Conservation (phyloP, 2,329 filamentous ascomycete species). For the Pseudogymnoascus sp. region DNA sequence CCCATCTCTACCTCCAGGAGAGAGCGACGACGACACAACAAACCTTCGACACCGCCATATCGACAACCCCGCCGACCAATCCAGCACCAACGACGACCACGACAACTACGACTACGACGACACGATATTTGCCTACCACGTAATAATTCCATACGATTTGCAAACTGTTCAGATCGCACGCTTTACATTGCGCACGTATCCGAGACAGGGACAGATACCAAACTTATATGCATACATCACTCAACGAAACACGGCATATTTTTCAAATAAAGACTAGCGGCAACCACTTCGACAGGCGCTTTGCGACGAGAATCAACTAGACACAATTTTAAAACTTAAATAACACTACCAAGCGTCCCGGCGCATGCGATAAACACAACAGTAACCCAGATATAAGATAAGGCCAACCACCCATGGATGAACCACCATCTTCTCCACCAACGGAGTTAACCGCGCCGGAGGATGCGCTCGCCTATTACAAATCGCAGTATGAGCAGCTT, state of each 20-base stretch:
- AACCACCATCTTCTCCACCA: constrained; percentile 58
- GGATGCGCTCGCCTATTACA: constrained; percentile 89
- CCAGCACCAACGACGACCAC: constrained; percentile 3
- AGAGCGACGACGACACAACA: constrained; percentile 11
- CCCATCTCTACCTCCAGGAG: constrained; percentile 5
- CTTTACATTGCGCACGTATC: constrained; percentile 9
- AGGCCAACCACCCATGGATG: constrained; percentile 25
- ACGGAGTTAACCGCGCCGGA: constrained; percentile 51
- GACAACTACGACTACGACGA: constrained; percentile 10
- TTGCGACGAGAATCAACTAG: not conserved
- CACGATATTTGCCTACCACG: not conserved
- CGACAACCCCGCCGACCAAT: constrained; percentile 8
- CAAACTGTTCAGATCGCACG: not conserved
- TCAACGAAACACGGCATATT: constrained; percentile 1
- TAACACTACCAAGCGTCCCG: not conserved
- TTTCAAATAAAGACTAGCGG: constrained; percentile 2
- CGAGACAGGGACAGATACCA: constrained; percentile 1
- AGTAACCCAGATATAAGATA: not conserved
- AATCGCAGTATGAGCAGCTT: constrained; percentile 87
- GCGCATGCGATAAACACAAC: constrained; percentile 8
- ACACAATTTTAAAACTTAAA: not conserved
- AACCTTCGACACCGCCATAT: constrained; percentile 11
- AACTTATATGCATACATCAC: not conserved
- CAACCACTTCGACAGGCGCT: constrained; percentile 3
- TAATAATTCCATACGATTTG: not conserved